Evolutionary conservation across 495 filamentous ascomycete species (phyloP).

Genomic region (Podospora fimiseda): DNA sequence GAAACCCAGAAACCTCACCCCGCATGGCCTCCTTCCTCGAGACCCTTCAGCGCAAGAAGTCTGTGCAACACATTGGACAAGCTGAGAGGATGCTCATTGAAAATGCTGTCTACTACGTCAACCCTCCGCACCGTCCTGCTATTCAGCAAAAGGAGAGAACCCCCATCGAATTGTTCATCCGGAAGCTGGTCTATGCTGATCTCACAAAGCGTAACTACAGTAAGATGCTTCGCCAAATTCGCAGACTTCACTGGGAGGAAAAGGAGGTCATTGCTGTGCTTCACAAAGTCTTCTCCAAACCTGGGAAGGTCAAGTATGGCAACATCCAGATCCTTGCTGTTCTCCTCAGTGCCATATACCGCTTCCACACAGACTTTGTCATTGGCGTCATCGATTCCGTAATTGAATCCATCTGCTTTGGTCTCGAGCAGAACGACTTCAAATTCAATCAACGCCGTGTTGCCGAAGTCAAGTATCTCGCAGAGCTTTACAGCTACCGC

Average conservation of each 20-base stretch:
- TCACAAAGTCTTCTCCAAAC: slow-evolving; percentile 89
- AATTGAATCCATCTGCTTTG: slow-evolving; percentile 79
- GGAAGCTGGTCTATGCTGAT: slow-evolving; percentile 84
- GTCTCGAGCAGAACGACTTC: slow-evolving; percentile 94
- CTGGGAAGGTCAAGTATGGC: slow-evolving; percentile 94
- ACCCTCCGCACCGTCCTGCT: slow-evolving; percentile 85
- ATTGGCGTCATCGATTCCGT: slow-evolving; percentile 84
- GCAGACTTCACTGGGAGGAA: slow-evolving; percentile 97
- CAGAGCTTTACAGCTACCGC: slow-evolving; percentile 95
- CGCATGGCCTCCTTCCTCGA: slow-evolving; percentile 92
- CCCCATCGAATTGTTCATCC: slow-evolving; percentile 85
- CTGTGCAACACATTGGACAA: slow-evolving; percentile 86
- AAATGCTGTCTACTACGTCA: slow-evolving; percentile 97
- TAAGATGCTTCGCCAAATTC: slow-evolving; percentile 84
- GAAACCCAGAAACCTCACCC: slow-evolving; percentile 88
- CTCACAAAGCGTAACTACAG: slow-evolving; percentile 92
- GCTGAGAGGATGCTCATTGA: slow-evolving; percentile 98
- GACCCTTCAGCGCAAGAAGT: slow-evolving; percentile 92
- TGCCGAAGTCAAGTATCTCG: slow-evolving; percentile 93
- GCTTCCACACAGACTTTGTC: slow-evolving; percentile 87
- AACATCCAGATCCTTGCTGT: slow-evolving; percentile 94
- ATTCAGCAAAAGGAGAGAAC: slow-evolving; percentile 95
- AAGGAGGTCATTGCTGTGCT: slow-evolving; percentile 76
- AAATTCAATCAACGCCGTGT: slow-evolving; percentile 94
- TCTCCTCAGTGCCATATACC: slow-evolving; percentile 77